These are phyloP conservation scores for Vitis rupestris DNA, from an alignment of 164 flowering plant genomes.

Conservation along the genomic window DNA sequence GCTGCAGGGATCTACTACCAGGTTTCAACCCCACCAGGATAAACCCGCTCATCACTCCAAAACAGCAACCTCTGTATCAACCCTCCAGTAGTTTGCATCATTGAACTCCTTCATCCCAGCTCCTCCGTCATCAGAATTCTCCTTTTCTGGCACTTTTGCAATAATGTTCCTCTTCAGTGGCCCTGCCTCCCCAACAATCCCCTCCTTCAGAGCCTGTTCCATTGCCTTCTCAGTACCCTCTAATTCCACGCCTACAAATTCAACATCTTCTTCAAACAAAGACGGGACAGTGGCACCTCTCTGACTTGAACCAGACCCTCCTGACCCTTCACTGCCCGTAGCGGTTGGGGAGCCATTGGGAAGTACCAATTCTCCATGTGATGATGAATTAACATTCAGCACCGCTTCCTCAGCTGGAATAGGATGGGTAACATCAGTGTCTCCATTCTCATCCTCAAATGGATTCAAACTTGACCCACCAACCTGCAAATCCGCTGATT, in stretches of 20 bases:
- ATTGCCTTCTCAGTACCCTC: constrained; percentile 90
- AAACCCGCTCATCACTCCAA: constrained; percentile 42
- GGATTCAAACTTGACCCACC: constrained; percentile 64
- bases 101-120: constrained; percentile 69
- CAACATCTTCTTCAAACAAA: constrained; percentile 84
- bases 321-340: constrained; percentile 9
- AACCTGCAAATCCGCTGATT: constrained; percentile 51
- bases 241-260: constrained; percentile 85
- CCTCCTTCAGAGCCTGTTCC: constrained; percentile 91
- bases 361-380: constrained; percentile 34
- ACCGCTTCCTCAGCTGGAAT: constrained; percentile 18
- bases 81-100: constrained; percentile 87
- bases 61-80: constrained; percentile 78
- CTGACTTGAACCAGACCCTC: constrained; percentile 23
- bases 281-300: constrained; percentile 50
- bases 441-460: constrained; percentile 36
- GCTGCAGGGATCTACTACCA: constrained; percentile 7
- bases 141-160: constrained; percentile 41
- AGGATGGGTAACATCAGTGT: constrained; percentile 15
- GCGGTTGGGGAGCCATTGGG: constrained; percentile 48
- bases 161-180: constrained; percentile 57
- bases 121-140: constrained; percentile 45
- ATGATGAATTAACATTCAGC: constrained; percentile 16
- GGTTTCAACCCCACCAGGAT: not conserved
- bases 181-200: constrained; percentile 91